phyloP scores from a whole-genome alignment of 495 filamentous ascomycete species.

The Aspergillus diversus region DNA sequence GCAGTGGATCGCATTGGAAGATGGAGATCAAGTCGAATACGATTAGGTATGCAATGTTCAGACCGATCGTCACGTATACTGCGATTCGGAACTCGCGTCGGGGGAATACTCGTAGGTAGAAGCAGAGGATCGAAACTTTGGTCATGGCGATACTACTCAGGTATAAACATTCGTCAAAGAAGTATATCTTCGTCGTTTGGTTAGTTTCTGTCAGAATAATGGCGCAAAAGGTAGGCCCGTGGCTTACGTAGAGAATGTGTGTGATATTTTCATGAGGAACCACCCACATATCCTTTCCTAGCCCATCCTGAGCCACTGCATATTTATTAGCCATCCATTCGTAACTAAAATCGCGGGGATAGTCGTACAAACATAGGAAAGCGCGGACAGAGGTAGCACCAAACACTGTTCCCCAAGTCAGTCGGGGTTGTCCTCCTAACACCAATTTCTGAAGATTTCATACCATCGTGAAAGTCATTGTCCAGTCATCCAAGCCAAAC shows the following conservation, averaged over 20 bases:
- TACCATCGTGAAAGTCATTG: no score
- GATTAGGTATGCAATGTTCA: conserved; percentile 43
- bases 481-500: no score
- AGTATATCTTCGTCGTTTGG: conserved; percentile 26
- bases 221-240: not conserved
- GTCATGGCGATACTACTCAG: conserved; percentile 37
- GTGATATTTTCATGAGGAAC: conserved; percentile 51
- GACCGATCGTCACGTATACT: conserved; percentile 35
- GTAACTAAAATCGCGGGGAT: not conserved
- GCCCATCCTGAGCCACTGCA: conserved; percentile 42
- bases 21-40: conserved; percentile 44
- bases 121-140: conserved; percentile 44
- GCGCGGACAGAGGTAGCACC: conserved; percentile 29
- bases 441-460: no score
- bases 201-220: not conserved
- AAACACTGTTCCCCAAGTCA: conserved; percentile 18
- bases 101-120: conserved; percentile 51
- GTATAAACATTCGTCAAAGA: conserved; percentile 40
- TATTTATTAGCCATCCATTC: not conserved
- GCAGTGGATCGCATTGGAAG: conserved; percentile 48
- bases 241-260: conserved; percentile 36
- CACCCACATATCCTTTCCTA: conserved; percentile 52
- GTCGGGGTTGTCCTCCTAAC: not conserved
- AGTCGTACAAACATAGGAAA: conserved; percentile 33
- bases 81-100: conserved; percentile 30